Percentiles rank a stretch among this genome's conserved stretches.
Conservation (phyloP, 768 basidiomycete genomes). For the Coprinellus micaceus region DNA sequence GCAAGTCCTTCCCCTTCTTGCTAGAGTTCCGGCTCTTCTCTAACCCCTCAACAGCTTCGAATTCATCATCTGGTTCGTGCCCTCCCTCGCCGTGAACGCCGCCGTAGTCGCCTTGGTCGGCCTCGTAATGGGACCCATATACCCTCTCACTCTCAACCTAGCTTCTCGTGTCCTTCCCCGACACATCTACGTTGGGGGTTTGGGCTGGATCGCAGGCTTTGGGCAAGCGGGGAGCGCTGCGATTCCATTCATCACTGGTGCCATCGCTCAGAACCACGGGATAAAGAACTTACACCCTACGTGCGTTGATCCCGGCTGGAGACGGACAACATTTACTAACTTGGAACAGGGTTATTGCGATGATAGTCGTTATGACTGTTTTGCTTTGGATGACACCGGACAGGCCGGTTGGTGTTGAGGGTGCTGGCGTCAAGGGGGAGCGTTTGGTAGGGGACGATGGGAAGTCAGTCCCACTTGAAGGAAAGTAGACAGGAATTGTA, state of each 20-base stretch:
- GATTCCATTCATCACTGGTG: conserved; percentile 70
- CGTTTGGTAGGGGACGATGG: no score
- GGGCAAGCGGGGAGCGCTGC: conserved; percentile 72
- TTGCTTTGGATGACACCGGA: no score
- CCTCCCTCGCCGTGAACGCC: conserved; percentile 60
- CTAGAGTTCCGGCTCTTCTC: not conserved
- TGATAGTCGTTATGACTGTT: no score
- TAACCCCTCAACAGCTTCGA: conserved; percentile 42
- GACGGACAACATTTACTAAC: no score
- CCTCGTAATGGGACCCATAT: conserved; percentile 71
- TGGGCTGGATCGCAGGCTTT: conserved; percentile 66
- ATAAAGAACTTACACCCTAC: conserved; percentile 61
- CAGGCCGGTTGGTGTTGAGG: no score
- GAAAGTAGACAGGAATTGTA: no score
- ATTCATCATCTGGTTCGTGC: conserved; percentile 65
- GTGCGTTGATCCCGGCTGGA: conserved; percentile 40
- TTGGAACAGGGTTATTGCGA: no score
- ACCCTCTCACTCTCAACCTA: conserved; percentile 71
- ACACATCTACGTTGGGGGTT: conserved; percentile 61
- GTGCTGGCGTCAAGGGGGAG: no score
- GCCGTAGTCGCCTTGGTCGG: conserved; percentile 65
- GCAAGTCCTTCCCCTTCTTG: conserved; percentile 23
- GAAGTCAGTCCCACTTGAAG: no score
- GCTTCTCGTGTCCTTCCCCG: conserved; percentile 64
- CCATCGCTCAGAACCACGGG: conserved; percentile 58